phyloP scores from a whole-genome alignment of 495 filamentous ascomycete genomes.

The Lichina pygmaea region DNA sequence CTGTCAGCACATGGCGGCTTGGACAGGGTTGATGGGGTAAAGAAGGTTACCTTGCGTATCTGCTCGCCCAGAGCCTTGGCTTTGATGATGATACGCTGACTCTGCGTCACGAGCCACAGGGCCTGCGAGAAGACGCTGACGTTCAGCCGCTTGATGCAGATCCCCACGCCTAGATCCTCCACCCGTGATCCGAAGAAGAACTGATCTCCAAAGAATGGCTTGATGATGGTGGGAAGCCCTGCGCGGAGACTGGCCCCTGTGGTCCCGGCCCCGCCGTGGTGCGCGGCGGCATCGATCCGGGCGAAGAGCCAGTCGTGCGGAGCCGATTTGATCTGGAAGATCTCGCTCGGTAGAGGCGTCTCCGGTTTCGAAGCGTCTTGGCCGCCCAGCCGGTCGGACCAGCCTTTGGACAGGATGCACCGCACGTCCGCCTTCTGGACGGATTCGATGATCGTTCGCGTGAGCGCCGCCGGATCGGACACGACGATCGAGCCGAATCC shows the following conservation, averaged over 20 bases:
- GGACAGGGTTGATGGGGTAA: not conserved
- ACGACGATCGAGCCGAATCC: slow-evolving; percentile 94
- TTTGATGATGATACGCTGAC: slow-evolving; percentile 68
- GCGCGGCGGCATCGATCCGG: slow-evolving; percentile 81
- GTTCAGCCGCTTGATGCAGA: slow-evolving; percentile 73
- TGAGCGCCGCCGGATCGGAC: slow-evolving; percentile 67
- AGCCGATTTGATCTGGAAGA: slow-evolving; percentile 67
- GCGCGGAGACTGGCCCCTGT: slow-evolving; percentile 84
- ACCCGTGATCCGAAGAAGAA: slow-evolving; percentile 82
- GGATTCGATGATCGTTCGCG: slow-evolving; percentile 68
- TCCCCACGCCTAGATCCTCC: slow-evolving; percentile 78
- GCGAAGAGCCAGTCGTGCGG: slow-evolving; percentile 93
- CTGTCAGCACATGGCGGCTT: slow-evolving; percentile 2
- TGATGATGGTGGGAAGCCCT: slow-evolving; percentile 80
- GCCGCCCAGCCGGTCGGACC: slow-evolving; percentile 68
- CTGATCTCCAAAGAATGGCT: slow-evolving; percentile 94
- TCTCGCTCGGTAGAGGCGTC: slow-evolving; percentile 48
- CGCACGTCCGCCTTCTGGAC: slow-evolving; percentile 80
- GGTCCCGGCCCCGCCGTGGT: slow-evolving; percentile 87
- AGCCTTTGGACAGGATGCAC: slow-evolving; percentile 93
- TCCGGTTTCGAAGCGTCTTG: slow-evolving; percentile 32
- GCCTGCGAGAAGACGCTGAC: slow-evolving; percentile 55
- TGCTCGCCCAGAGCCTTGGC: slow-evolving; percentile 56
- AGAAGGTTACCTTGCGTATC: slow-evolving; percentile 46
- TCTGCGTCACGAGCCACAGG: slow-evolving; percentile 77